These are phyloP conservation scores for Luzula sylvatica DNA, from an alignment of 176 grass and related monocot species.

Conservation along the genomic window DNA sequence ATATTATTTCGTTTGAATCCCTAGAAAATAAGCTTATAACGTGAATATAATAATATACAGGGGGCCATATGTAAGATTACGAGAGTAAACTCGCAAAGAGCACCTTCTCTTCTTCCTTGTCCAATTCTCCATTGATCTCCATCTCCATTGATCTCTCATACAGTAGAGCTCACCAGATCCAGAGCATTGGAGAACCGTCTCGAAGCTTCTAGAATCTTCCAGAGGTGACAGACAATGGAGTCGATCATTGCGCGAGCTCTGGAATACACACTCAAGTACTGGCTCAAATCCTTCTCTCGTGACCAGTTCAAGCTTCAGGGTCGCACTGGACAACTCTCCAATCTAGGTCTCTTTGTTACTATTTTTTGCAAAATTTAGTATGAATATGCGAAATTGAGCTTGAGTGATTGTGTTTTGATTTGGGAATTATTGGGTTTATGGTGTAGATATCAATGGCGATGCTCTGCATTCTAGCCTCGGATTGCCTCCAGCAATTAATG, in stretches of 20 bases:
- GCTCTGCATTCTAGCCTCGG: conserved; percentile 84
- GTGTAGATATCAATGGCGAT: conserved; percentile 92
- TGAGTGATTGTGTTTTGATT: conserved; percentile 23
- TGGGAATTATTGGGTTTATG: conserved; percentile 29
- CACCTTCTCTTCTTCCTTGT: background rate
- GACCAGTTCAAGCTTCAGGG: conserved; percentile 99
- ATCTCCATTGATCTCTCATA: conserved; percentile 6
- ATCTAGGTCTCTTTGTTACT: conserved; percentile 46
- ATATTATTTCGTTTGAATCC: background rate
- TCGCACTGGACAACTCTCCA: conserved; percentile 88
- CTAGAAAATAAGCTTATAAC: conserved; percentile 1
- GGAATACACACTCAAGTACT: conserved; percentile 99
- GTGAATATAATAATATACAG: background rate
- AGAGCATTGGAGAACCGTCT: conserved; percentile 18
- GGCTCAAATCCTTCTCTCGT: conserved; percentile 98
- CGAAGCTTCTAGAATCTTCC: background rate
- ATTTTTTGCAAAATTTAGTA: background rate
- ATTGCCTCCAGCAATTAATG: conserved; percentile 63
- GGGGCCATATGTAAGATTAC: background rate
- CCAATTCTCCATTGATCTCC: conserved; percentile 5
- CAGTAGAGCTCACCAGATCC: conserved; percentile 12
- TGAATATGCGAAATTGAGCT: conserved; percentile 18
- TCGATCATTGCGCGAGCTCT: conserved; percentile 97
- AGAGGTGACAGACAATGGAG: conserved; percentile 52
- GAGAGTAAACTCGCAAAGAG: background rate